A percentile compares a stretch with the other conserved stretches of the same genome.
Conservation (phyloP, 805 yeast species). For the Metschnikowia gruessii region DNA sequence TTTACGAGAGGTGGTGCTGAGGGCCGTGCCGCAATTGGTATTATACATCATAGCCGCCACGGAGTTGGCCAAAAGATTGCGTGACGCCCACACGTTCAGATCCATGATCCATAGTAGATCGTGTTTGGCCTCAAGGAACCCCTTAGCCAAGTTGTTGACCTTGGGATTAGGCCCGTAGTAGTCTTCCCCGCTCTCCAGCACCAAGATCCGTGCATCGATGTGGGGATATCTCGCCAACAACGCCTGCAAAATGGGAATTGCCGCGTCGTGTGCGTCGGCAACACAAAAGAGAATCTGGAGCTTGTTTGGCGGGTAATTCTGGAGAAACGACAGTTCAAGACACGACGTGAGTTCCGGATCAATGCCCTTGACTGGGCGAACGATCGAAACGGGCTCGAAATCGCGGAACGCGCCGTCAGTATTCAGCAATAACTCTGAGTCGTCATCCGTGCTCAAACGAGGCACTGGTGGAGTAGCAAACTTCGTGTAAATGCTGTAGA, state of each 20-base stretch:
- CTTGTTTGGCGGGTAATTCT: slow-evolving; percentile 57
- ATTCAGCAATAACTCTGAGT: too few species aligned
- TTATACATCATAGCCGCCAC: slow-evolving; percentile 50
- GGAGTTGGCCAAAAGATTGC: slow-evolving; percentile 63
- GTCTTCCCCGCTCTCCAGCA: slow-evolving; percentile 43
- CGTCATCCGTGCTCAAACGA: not conserved
- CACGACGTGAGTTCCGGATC: slow-evolving; percentile 74
- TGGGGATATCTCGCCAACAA: slow-evolving; percentile 53
- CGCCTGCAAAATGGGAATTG: slow-evolving; percentile 52
- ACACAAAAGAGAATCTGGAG: slow-evolving; percentile 77
- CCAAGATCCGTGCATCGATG: slow-evolving; percentile 55
- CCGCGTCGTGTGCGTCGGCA: slow-evolving; percentile 60
- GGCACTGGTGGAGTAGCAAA: slow-evolving; percentile 27
- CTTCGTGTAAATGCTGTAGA: slow-evolving; percentile 34
- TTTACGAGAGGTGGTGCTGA: slow-evolving; percentile 28
- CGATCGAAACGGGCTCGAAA: slow-evolving; percentile 57
- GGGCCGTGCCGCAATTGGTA: slow-evolving; percentile 47
- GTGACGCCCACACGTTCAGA: slow-evolving; percentile 76
- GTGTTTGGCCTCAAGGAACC: slow-evolving; percentile 61
- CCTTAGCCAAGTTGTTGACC: slow-evolving; percentile 82
- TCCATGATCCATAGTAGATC: slow-evolving; percentile 86
- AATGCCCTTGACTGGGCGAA: slow-evolving; percentile 80
- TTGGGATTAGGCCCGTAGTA: slow-evolving; percentile 85
- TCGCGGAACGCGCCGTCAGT: not conserved
- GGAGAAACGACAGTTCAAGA: slow-evolving; percentile 63